Evolutionary conservation across 1,139 yeast species (phyloP).

Genomic region (Hemisphaericaspora xylanilytica): DNA sequence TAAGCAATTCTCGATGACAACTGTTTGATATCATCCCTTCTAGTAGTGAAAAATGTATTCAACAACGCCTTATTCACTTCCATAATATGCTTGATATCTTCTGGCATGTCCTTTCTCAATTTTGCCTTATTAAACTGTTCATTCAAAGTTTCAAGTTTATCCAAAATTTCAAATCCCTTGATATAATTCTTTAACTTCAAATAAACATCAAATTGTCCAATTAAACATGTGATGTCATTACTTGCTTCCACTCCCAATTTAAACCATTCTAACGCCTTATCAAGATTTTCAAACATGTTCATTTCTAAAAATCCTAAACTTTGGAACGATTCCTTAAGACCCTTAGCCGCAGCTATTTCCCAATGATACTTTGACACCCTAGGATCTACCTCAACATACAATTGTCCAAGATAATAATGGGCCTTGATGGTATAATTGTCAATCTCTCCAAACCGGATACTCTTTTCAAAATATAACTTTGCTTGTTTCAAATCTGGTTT

Average conservation of each 20-base stretch:
- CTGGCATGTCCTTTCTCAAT: slow-evolving; percentile 24
- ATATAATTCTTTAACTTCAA: slow-evolving; percentile 26
- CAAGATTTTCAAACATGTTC: slow-evolving; percentile 54
- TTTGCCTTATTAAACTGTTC: slow-evolving; percentile 18
- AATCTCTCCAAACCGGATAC: slow-evolving; percentile 57
- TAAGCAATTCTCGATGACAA: slow-evolving; percentile 4
- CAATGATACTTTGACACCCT: slow-evolving; percentile 62
- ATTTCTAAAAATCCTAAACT: slow-evolving; percentile 77
- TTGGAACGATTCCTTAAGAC: slow-evolving; percentile 72
- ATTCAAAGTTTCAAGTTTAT: slow-evolving; percentile 20
- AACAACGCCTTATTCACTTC: slow-evolving; percentile 25
- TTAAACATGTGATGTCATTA: slow-evolving; percentile 57
- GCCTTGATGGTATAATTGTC: slow-evolving; percentile 59
- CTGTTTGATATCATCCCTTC: slow-evolving; percentile 22
- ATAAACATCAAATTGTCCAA: slow-evolving; percentile 71
- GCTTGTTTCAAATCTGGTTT: slow-evolving; percentile 52
- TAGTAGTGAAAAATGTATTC: slow-evolving; percentile 30
- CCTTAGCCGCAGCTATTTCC: slow-evolving; percentile 73
- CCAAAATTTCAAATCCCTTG: slow-evolving; percentile 27
- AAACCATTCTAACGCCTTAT: slow-evolving; percentile 79
- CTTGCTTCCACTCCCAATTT: slow-evolving; percentile 67
- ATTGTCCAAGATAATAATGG: slow-evolving; percentile 75
- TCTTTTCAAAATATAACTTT: slow-evolving; percentile 55
- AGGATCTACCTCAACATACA: slow-evolving; percentile 58
- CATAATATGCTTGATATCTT: slow-evolving; percentile 24